Evolutionary conservation across 768 basidiomycete genomes (phyloP).

Genomic region (Pisolithus sp.): DNA sequence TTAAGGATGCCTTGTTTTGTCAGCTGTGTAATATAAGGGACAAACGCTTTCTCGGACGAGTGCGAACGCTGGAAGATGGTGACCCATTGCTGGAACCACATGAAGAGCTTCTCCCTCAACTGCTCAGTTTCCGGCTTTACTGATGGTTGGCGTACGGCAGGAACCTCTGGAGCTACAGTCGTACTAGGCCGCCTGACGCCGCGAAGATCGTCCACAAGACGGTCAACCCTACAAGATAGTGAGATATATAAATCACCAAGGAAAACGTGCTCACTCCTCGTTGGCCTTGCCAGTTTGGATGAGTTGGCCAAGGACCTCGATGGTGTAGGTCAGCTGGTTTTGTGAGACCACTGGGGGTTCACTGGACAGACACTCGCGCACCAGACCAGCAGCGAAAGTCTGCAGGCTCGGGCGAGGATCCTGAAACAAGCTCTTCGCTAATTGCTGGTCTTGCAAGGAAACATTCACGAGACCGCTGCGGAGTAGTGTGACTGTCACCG

Average conservation of each 20-base stretch:
- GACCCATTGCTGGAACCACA: constrained; percentile 95
- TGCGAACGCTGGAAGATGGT: constrained; percentile 86
- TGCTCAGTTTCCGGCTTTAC: constrained; percentile 69
- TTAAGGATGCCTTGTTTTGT: constrained; percentile 96
- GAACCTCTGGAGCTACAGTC: constrained; percentile 31
- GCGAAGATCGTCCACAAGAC: constrained; percentile 77
- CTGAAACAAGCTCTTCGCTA: constrained; percentile 77
- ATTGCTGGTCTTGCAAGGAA: constrained; percentile 78
- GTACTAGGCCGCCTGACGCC: constrained; percentile 48
- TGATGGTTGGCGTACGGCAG: constrained; percentile 38
- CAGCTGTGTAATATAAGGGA: constrained; percentile 93
- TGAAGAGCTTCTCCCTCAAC: constrained; percentile 65
- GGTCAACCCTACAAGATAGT: constrained; percentile 45
- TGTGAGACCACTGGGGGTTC: constrained; percentile 79
- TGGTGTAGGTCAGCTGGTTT: constrained; percentile 68
- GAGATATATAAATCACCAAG: not conserved
- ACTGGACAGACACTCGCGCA: constrained; percentile 78
- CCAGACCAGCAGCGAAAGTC: constrained; percentile 74
- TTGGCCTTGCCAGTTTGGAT: constrained; percentile 70
- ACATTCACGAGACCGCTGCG: constrained; percentile 76
- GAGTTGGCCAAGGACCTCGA: constrained; percentile 77
- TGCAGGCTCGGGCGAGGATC: constrained; percentile 74
- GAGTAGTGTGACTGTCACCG: constrained; percentile 86
- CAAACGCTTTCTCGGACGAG: constrained; percentile 90
- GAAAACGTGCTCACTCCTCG: constrained; percentile 62